Evolutionary conservation across 768 basidiomycete genomes (phyloP).

Genomic region (Cubamyces lactineus): DNA sequence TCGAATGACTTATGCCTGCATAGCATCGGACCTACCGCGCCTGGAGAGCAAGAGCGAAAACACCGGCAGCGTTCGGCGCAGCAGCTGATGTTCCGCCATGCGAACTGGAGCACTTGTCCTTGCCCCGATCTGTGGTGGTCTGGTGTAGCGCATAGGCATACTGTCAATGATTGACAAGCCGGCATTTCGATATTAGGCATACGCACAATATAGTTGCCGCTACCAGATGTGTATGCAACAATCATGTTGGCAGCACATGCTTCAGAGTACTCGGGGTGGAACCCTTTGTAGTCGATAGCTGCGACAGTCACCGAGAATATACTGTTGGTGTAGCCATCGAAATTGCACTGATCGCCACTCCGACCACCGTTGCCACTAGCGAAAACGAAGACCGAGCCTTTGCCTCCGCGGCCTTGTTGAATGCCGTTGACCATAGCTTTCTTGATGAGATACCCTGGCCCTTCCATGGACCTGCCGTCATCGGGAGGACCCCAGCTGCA

Average conservation of each 20-base stretch:
- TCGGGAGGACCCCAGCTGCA: slow-evolving; percentile 99
- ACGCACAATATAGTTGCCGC: slow-evolving; percentile 85
- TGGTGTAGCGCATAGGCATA: slow-evolving; percentile 38
- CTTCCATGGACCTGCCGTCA: slow-evolving; percentile 94
- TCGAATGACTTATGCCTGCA: slow-evolving; percentile 6
- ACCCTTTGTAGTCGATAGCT: slow-evolving; percentile 90
- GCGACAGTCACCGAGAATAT: slow-evolving; percentile 96
- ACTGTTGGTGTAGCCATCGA: slow-evolving; percentile 98
- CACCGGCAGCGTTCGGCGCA: slow-evolving; percentile 94
- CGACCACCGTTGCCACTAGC: slow-evolving; percentile 96
- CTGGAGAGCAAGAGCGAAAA: slow-evolving; percentile 88
- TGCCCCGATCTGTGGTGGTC: slow-evolving; percentile 94
- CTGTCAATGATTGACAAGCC: background rate
- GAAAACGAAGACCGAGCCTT: slow-evolving; percentile 94
- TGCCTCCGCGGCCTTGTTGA: slow-evolving; percentile 84
- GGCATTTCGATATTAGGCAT: slow-evolving; percentile 5
- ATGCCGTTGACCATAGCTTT: slow-evolving; percentile 95
- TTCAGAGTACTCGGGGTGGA: slow-evolving; percentile 97
- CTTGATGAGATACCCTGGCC: slow-evolving; percentile 85
- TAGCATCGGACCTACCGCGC: slow-evolving; percentile 57
- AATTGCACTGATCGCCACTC: slow-evolving; percentile 95
- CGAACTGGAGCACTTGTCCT: slow-evolving; percentile 73
- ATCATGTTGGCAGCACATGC: slow-evolving; percentile 97
- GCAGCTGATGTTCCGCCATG: slow-evolving; percentile 99
- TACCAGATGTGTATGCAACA: slow-evolving; percentile 94